A percentile compares a stretch with the other conserved stretches of the same genome.
These are phyloP conservation scores for Wallacemonas sp. DNA, from an alignment of 208 protist genomes.

Conservation along the genomic window DNA sequence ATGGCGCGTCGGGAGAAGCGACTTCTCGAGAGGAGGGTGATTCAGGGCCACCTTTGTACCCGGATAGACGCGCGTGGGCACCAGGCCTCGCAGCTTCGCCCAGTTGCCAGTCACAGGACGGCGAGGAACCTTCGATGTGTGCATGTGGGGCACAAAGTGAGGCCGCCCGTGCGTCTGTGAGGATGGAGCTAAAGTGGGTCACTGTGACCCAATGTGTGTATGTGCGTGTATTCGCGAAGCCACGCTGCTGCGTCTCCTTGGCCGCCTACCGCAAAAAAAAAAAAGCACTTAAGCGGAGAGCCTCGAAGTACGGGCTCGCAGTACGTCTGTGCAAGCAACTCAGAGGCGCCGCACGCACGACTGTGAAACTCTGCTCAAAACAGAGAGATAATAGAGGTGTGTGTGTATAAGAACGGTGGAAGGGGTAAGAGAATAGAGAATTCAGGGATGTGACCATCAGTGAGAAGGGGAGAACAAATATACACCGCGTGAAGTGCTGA, in stretches of 20 bases:
- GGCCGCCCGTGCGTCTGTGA: no score
- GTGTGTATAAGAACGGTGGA: no score
- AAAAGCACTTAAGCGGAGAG: background rate
- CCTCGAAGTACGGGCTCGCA: background rate
- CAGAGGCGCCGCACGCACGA: no score
- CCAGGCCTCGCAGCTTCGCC: slow-evolving; percentile 21
- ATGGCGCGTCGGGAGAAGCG: slow-evolving; percentile 65
- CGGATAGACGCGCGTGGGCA: slow-evolving; percentile 2
- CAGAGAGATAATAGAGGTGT: no score
- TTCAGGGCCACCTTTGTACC: background rate
- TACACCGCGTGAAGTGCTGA: no score
- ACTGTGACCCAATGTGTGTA: background rate
- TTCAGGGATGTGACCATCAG: no score
- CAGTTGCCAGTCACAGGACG: slow-evolving; percentile 30
- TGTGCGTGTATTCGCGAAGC: background rate
- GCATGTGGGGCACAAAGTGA: no score
- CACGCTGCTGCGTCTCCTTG: background rate
- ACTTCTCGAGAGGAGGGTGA: slow-evolving; percentile 18
- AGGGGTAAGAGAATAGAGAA: no score
- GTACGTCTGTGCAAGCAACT: no score
- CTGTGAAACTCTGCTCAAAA: no score
- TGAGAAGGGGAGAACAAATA: no score
- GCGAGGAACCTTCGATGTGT: background rate
- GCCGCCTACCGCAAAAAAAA: background rate
- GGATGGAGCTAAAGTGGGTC: no score